Evolutionary conservation across 2,329 filamentous ascomycete genomes (phyloP).

Genomic region (Colletotrichum liaoningense): DNA sequence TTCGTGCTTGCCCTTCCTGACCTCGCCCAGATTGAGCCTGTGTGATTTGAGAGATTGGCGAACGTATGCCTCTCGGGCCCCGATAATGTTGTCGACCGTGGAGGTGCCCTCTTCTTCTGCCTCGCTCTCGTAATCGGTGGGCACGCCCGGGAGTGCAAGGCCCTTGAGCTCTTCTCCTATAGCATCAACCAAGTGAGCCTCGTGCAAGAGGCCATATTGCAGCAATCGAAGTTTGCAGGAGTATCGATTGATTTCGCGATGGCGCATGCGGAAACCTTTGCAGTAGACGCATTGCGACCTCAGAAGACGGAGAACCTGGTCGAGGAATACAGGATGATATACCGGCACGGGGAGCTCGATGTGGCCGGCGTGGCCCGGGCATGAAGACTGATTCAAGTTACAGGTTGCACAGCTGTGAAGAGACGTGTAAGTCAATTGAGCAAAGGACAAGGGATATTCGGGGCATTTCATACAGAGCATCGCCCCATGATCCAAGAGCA

Average conservation of each 20-base stretch:
- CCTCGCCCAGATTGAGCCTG: slow-evolving; percentile 59
- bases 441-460: neutral
- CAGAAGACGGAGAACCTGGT: slow-evolving; percentile 87
- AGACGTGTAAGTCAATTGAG: slow-evolving; percentile 33
- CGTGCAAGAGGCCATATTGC: slow-evolving; percentile 82
- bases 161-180: slow-evolving; percentile 60
- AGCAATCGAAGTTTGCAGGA: slow-evolving; percentile 87
- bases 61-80: slow-evolving; percentile 74
- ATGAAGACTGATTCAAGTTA: slow-evolving; percentile 82
- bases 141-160: slow-evolving; percentile 51
- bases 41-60: slow-evolving; percentile 75
- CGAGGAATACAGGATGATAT: slow-evolving; percentile 97
- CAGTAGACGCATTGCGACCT: slow-evolving; percentile 93
- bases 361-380: slow-evolving; percentile 93
- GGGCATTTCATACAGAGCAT: slow-evolving; percentile 75
- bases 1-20: slow-evolving; percentile 80
- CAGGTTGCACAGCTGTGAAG: slow-evolving; percentile 86
- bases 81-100: slow-evolving; percentile 62
- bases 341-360: slow-evolving; percentile 94
- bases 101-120: slow-evolving; percentile 73
- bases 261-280: slow-evolving; percentile 84
- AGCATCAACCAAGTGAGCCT: slow-evolving; percentile 70
- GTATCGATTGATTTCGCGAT: slow-evolving; percentile 81
- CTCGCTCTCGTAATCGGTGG: slow-evolving; percentile 62
- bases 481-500: slow-evolving; percentile 89